Conservation (phyloP, 345 rosid genomes). For the Leavenworthia alabamica region DNA sequence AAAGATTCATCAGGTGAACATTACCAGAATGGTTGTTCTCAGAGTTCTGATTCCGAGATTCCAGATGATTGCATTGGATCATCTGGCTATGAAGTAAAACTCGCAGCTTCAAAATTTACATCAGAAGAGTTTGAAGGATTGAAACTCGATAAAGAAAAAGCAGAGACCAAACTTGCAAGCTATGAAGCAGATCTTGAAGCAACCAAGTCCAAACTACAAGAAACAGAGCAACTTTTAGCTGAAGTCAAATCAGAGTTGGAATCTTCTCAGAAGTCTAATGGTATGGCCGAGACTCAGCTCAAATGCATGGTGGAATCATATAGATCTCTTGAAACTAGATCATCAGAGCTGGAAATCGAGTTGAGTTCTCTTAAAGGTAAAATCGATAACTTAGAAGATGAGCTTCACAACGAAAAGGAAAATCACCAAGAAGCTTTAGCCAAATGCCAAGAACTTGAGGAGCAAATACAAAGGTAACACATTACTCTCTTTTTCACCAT, state of each 20-base stretch:
- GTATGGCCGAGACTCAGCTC: constrained; percentile 87
- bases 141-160: constrained; percentile 67
- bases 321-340: constrained; percentile 73
- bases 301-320: constrained; percentile 98
- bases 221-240: constrained; percentile 71
- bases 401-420: constrained; percentile 59
- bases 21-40: constrained; percentile 50
- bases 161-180: constrained; percentile 54
- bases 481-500: background rate
- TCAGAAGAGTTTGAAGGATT: constrained; percentile 54
- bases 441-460: constrained; percentile 76
- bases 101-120: constrained; percentile 38
- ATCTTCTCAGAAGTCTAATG: constrained; percentile 61
- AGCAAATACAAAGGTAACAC: constrained; percentile 55
- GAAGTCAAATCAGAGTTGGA: constrained; percentile 64
- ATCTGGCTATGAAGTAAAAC: constrained; percentile 41
- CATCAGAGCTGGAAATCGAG: constrained; percentile 65
- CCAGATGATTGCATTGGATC: constrained; percentile 67
- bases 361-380: constrained; percentile 54
- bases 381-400: constrained; percentile 50
- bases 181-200: constrained; percentile 58
- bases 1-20: constrained; percentile 48
- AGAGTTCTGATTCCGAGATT: constrained; percentile 61
- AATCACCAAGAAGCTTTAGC: constrained; percentile 48
- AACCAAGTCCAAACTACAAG: constrained; percentile 61